phyloP scores from a whole-genome alignment of 2,329 filamentous ascomycete species.

The Plenodomus biglobosus region DNA sequence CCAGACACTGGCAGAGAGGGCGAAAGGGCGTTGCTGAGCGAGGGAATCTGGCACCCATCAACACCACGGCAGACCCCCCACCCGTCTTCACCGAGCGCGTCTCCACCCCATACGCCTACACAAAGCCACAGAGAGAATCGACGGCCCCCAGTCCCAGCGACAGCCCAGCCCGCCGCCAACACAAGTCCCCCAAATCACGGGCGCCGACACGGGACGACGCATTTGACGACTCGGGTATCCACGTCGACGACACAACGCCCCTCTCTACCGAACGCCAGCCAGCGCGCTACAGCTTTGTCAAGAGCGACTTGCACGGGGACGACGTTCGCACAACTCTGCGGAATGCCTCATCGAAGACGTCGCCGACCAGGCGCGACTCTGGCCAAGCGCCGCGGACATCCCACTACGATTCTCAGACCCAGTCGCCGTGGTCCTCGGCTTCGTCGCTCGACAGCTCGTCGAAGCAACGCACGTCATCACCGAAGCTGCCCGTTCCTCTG shows the following conservation, averaged over 20 bases:
- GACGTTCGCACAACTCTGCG: slow-evolving; percentile 33
- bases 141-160: slow-evolving; percentile 22
- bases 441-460: slow-evolving; percentile 31
- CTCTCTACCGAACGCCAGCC: slow-evolving; percentile 39
- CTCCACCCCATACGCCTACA: slow-evolving; percentile 51
- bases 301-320: slow-evolving; percentile 40
- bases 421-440: slow-evolving; percentile 38
- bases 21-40: slow-evolving; percentile 40
- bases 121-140: slow-evolving; percentile 39
- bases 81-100: slow-evolving; percentile 47
- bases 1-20: slow-evolving; percentile 12
- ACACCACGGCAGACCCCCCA: slow-evolving; percentile 42
- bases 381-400: slow-evolving; percentile 29
- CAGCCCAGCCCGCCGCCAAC: slow-evolving; percentile 9
- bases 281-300: slow-evolving; percentile 45
- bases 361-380: slow-evolving; percentile 19
- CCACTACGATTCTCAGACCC: slow-evolving; percentile 25
- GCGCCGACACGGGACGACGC: slow-evolving; percentile 17
- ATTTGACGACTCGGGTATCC: slow-evolving; percentile 37
- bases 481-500: slow-evolving; percentile 30
- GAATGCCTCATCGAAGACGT: slow-evolving; percentile 20
- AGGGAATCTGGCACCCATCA: slow-evolving; percentile 36
- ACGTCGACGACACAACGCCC: slow-evolving; percentile 28
- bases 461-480: slow-evolving; percentile 30
- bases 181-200: too few relatives aligned